Evolutionary conservation across 345 rosid species (phyloP).

Genomic region (Camelina hispida): DNA sequence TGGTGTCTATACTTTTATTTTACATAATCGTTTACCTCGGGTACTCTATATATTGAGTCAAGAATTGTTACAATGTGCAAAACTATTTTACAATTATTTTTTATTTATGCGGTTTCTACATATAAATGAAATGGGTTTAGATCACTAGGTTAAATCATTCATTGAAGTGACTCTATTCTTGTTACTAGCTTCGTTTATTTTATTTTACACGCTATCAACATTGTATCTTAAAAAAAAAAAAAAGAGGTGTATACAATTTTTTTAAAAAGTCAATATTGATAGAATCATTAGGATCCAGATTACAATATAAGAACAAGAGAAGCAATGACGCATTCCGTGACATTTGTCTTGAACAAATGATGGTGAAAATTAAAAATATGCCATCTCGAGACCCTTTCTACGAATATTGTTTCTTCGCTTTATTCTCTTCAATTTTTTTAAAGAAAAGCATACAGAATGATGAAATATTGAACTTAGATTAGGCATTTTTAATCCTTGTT

Average conservation of each 20-base stretch:
- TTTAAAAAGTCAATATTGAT: conserved; percentile 32
- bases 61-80: conserved; percentile 1
- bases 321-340: conserved; percentile 16
- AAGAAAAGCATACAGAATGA: neutral
- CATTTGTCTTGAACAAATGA: conserved; percentile 18
- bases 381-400: conserved; percentile 1
- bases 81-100: neutral
- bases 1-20: neutral
- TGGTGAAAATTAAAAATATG: neutral
- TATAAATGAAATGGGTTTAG: conserved; percentile 1
- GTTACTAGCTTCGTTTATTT: neutral
- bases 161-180: conserved; percentile 4
- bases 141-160: conserved; percentile 11
- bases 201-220: conserved; percentile 3
- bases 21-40: too few species aligned
- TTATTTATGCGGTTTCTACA: too few species aligned
- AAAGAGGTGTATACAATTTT: neutral
- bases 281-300: neutral
- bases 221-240: neutral
- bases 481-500: conserved; percentile 2
- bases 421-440: neutral
- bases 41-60: too few species aligned
- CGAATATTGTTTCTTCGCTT: neutral
- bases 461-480: neutral
- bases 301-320: neutral